Evolutionary conservation across 345 rosid genomes (phyloP).

Genomic region (Citropsis articulata): DNA sequence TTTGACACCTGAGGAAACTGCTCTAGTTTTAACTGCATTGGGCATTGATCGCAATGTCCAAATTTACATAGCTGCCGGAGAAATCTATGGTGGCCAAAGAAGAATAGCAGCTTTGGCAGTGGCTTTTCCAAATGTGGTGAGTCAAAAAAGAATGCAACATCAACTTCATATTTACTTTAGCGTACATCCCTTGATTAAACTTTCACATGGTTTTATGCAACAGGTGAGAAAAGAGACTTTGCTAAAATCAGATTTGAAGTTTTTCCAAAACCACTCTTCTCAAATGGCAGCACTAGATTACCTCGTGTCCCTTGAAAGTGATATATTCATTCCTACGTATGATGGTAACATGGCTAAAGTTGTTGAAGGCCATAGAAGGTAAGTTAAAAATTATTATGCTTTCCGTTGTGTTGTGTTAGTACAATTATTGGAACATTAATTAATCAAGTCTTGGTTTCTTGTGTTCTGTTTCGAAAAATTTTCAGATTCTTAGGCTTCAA

Average conservation of each 20-base stretch:
- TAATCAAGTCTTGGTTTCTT: not conserved
- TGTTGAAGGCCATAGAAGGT: constrained; percentile 99
- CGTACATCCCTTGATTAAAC: not conserved
- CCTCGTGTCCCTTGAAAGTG: constrained; percentile 85
- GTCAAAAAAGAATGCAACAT: constrained; percentile 18
- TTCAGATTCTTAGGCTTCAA: constrained; percentile 91
- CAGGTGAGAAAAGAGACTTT: constrained; percentile 91
- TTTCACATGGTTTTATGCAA: constrained; percentile 11
- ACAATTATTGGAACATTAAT: not conserved
- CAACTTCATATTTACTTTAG: not conserved
- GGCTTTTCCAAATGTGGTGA: constrained; percentile 82
- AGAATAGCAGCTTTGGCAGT: constrained; percentile 60
- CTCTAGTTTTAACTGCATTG: constrained; percentile 64
- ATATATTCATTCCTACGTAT: constrained; percentile 85
- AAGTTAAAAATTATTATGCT: not conserved
- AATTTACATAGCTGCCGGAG: constrained; percentile 94
- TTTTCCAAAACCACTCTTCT: constrained; percentile 75
- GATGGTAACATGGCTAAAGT: constrained; percentile 98
- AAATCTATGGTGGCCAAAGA: constrained; percentile 81
- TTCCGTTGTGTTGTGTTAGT: not conserved
- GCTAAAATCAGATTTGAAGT: constrained; percentile 57
- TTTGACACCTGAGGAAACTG: constrained; percentile 94
- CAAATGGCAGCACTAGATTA: constrained; percentile 95
- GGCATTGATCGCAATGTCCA: constrained; percentile 79
- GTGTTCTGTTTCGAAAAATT: not conserved